Base-by-base conservation (phyloP, 1,139 yeast species). In the Trichomonascaceae sp. region DNA sequence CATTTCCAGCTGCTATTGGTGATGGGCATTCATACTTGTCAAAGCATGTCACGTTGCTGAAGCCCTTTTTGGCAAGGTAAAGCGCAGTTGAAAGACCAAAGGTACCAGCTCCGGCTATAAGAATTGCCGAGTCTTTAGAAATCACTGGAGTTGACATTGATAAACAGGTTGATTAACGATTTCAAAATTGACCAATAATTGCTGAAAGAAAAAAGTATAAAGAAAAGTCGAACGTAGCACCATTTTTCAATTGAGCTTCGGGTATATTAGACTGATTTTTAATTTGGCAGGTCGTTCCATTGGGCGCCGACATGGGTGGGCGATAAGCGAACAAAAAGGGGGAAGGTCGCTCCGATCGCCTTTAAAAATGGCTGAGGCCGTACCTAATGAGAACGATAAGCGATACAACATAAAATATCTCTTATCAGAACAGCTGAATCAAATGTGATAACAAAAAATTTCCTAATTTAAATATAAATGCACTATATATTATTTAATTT, bases 1-100 rank as follows among this genome's bases (percentile, higher is more conserved):
- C 81, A 52, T 70, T 71, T 6, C 79, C 77, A n/a, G 81, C 82
- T 2, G 80, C 74, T 66, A 74, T 67, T 0, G 76, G 74, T 0
- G 81, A 77, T 8, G 81, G 81, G 1, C 75, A 71, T 18, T 70
- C 66, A 55, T 67, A 69, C 15, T 70, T 68, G 61, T 78, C 82
- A 24, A 78, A 59, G 0, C 72, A 70, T 0, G 64, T 57, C 6
- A 75, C 74, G n/a, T 58, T 27, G 20, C 54, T 57, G 45, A 63
- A 62, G 13, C 70, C 71, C 36, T 62, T 58, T 32, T 58, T 54
- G 3, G 66, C 63, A 1, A 72, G 63, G 43, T 68, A 66, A 7
- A 71, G 61, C 1, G 73, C 74, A 0, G 75, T 67, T 1, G 75
- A 70, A 2, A 73, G 63, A 0, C 77, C 77, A 62, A 72, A 73